phyloP scores from a whole-genome alignment of 805 yeast species.

The Yarrowia sp. region DNA sequence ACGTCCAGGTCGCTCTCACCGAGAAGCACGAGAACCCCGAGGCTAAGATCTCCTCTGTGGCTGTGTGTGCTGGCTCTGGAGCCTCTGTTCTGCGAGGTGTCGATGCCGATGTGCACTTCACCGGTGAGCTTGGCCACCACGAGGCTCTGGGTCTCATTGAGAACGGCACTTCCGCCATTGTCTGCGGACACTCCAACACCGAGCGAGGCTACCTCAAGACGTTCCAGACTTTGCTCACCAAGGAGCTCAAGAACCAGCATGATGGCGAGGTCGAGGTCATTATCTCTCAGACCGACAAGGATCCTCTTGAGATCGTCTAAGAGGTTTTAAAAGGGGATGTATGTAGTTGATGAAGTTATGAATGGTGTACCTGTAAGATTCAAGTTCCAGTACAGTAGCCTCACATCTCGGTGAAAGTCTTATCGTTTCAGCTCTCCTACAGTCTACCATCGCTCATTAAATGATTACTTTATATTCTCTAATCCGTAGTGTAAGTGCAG shows the following conservation, averaged over 20 bases:
- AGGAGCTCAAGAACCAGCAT: constrained; percentile 51
- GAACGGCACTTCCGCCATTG: constrained; percentile 70
- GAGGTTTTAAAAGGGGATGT: constrained; percentile 3
- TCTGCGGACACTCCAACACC: constrained; percentile 89
- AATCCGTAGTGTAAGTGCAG: constrained; percentile 1
- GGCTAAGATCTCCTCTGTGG: constrained; percentile 56
- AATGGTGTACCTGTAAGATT: too few relatives aligned
- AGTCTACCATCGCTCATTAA: background rate
- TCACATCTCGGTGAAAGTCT: too few relatives aligned
- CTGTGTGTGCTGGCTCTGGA: constrained; percentile 97
- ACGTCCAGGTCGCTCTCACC: constrained; percentile 68
- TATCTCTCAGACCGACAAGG: constrained; percentile 65
- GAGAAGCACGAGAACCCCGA: constrained; percentile 46
- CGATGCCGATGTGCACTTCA: constrained; percentile 74
- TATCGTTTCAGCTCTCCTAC: too few relatives aligned
- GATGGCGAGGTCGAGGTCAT: constrained; percentile 52
- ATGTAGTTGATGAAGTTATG: background rate
- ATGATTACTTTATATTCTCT: constrained; percentile 13
- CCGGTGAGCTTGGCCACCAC: constrained; percentile 96
- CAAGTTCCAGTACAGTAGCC: too few relatives aligned
- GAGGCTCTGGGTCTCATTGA: constrained; percentile 79
- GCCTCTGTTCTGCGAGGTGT: constrained; percentile 66
- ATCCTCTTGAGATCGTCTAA: constrained; percentile 60
- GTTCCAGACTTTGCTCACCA: constrained; percentile 58
- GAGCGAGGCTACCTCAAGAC: constrained; percentile 80